Base-by-base conservation (phyloP, 1,284 basidiomycete species). In the Microbotryum silenes-acaulis region DNA sequence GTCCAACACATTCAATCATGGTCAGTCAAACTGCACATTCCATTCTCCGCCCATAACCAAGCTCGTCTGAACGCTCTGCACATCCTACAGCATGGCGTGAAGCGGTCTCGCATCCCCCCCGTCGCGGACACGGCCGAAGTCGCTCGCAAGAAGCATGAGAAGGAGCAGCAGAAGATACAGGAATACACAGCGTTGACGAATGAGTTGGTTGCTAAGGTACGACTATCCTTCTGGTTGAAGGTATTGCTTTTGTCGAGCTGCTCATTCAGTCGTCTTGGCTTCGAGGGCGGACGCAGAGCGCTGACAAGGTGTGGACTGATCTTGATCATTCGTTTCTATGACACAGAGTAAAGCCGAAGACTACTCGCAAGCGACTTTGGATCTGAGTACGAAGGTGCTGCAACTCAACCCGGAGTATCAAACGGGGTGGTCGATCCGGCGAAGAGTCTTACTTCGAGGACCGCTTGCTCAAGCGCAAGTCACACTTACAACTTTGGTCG, bases 351-450 rank as follows among this genome's bases (percentile, higher is more conserved):
- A 47, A 7, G 37, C 48, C 1, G 42, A 61, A 21, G 65, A 64
- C 9, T 66, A 82, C 79, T 82, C 84, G 56, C 73, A 75, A 31
- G 85, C 87, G 21, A 83, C 88, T 0, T 81, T 94, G 37, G 79
- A 81, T 23, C 77, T 64, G 51, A 62, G 64, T 25, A 66, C 67
- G 31, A 63, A 44, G 51, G 50, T 69, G 45, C 66, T 68, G 56
- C 51, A 50, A 44, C 54, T 62, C 56, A 68, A 71, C 56, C 72
- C 68, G 18, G 72, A 75, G 67, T 90, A 91, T 73, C 94, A 93
- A 75, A 91, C 91, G 1, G 78, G 89, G 51, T 96, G 92, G 92
- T 93, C 93, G 75, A 92, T 91, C 75, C 81, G 92, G 50, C 80
- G 91, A 31, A 79, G 82, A 54, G 90, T 93, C 65, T 76, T 93